Conservation (phyloP, 169 alveolate genomes). For the Eimeria brunetti region DNA sequence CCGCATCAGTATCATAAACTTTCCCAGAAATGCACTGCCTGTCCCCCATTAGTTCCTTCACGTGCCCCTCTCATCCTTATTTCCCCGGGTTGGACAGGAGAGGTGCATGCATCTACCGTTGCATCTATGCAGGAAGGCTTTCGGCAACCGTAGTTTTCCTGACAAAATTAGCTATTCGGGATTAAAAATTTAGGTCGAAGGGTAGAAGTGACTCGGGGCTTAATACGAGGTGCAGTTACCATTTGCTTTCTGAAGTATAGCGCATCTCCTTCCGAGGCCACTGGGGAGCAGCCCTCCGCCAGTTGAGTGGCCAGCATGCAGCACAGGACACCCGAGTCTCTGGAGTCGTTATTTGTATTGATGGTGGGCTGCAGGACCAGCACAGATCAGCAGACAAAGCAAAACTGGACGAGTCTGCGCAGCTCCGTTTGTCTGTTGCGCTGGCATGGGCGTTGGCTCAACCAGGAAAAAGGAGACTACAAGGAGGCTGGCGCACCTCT, state of each 20-base stretch:
- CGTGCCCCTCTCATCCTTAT: background rate
- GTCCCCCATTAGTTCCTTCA: background rate
- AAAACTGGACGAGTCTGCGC: background rate
- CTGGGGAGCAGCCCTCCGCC: conserved; percentile 45
- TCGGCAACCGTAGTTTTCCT: background rate
- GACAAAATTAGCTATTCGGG: too few relatives aligned
- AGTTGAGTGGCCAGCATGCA: conserved; percentile 68
- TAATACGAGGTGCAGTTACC: background rate
- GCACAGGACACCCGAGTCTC: conserved; percentile 52
- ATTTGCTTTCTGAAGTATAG: conserved; percentile 33
- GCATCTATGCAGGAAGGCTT: background rate
- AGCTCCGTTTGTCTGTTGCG: too few relatives aligned
- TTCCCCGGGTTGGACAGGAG: background rate
- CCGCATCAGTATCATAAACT: background rate
- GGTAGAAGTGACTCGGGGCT: background rate
- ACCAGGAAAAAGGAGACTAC: background rate
- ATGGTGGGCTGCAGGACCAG: background rate
- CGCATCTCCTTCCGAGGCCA: conserved; percentile 14
- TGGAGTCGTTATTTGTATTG: background rate
- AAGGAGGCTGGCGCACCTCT: conserved; percentile 42
- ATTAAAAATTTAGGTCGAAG: background rate
- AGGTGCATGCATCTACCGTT: background rate
- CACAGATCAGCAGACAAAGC: background rate
- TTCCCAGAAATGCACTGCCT: background rate
- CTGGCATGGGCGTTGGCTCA: background rate